Evolutionary conservation across 352 stramenopile species (phyloP).

Genomic region (Thalassiosira hispida): DNA sequence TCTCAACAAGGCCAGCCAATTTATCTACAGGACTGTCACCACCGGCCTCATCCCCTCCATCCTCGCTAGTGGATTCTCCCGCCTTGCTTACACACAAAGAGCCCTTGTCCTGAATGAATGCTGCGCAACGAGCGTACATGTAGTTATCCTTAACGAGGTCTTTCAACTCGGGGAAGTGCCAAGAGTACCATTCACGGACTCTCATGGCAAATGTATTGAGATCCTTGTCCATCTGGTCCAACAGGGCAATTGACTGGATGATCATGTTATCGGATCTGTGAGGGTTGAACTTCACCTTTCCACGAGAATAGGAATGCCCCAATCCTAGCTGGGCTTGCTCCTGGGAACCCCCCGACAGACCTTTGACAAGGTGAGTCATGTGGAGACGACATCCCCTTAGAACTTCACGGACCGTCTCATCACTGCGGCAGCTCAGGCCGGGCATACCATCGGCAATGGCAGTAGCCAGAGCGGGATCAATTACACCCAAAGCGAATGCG

Average conservation of each 20-base stretch:
- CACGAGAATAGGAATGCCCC: slow-evolving; percentile 98
- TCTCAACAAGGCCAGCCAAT: slow-evolving; percentile 86
- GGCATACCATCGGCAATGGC: slow-evolving; percentile 93
- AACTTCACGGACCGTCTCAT: slow-evolving; percentile 97
- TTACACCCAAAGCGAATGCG: slow-evolving; percentile 82
- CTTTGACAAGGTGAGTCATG: slow-evolving; percentile 97
- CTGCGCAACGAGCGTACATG: slow-evolving; percentile 96
- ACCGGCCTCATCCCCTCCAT: slow-evolving; percentile 36
- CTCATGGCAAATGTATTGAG: slow-evolving; percentile 99
- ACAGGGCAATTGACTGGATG: slow-evolving; percentile 98
- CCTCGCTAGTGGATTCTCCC: slow-evolving; percentile 36
- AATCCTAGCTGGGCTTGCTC: slow-evolving; percentile 98
- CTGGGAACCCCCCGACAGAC: slow-evolving; percentile 93
- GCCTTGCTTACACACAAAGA: slow-evolving; percentile 50
- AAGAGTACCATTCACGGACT: slow-evolving; percentile 99
- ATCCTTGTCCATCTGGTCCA: slow-evolving; percentile 99
- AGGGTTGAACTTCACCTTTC: slow-evolving; percentile 99
- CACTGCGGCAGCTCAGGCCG: slow-evolving; percentile 94
- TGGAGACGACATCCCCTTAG: slow-evolving; percentile 95
- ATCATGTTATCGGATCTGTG: slow-evolving; percentile 99
- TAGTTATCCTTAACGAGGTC: slow-evolving; percentile 99
- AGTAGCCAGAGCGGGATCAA: slow-evolving; percentile 93
- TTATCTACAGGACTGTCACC: slow-evolving; percentile 53
- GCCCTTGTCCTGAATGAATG: slow-evolving; percentile 94
- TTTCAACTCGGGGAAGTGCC: slow-evolving; percentile 99